Conservation (phyloP, 306 rosid species). For the Cucumis melo region DNA sequence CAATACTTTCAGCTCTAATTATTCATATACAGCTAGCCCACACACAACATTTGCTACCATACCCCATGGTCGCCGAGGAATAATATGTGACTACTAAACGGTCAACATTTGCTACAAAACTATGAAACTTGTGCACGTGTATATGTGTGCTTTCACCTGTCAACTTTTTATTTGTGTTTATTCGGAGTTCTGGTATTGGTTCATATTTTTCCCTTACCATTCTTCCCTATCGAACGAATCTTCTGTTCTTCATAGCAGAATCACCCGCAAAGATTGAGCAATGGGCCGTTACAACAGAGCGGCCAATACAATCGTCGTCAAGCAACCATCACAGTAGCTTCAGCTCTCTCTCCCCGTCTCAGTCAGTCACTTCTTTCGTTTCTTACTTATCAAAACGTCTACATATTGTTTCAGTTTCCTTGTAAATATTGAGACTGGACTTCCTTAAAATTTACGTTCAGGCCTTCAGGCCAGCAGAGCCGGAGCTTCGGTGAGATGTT, state of each 20-base stretch:
- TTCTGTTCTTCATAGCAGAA: constrained; percentile 14
- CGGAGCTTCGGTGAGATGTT: constrained; percentile 82
- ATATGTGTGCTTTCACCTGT: not conserved
- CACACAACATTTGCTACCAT: not conserved
- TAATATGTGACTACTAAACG: not conserved
- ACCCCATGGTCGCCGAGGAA: not conserved
- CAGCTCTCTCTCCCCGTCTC: constrained; percentile 55
- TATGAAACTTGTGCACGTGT: too few relatives aligned
- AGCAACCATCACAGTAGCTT: constrained; percentile 49
- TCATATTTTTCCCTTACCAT: not conserved
- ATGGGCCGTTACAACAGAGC: constrained; percentile 51
- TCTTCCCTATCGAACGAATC: not conserved
- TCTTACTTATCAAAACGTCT: not conserved
- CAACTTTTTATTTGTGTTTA: not conserved
- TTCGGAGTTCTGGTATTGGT: not conserved
- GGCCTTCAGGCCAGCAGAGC: constrained; percentile 64
- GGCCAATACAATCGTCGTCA: constrained; percentile 61
- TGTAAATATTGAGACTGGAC: not conserved
- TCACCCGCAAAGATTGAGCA: constrained; percentile 35
- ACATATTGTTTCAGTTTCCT: not conserved
- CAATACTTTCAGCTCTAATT: not conserved
- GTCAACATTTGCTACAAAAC: not conserved
- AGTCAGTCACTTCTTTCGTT: constrained; percentile 26
- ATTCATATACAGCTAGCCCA: not conserved
- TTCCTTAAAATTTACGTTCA: constrained; percentile 9